Conservation (phyloP, 2,329 filamentous ascomycete species). For the Madurella fahalii region DNA sequence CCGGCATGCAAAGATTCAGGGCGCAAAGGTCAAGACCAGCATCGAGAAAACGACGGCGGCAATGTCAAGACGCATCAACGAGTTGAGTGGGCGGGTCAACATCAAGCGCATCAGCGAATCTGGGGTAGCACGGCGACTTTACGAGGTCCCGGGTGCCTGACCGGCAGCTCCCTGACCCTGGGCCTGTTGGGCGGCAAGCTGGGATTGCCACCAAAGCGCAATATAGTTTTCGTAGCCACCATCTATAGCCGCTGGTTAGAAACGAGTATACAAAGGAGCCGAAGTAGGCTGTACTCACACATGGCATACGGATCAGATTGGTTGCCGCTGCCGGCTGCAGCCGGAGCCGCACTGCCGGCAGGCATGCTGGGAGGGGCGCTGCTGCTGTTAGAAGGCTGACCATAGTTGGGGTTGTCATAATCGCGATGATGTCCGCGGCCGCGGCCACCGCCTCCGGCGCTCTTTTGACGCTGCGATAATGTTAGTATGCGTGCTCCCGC, state of each 20-base stretch:
- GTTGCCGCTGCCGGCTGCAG: slow-evolving; percentile 39
- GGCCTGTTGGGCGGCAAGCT: slow-evolving; percentile 34
- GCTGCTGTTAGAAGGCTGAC: slow-evolving; percentile 42
- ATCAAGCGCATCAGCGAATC: slow-evolving; percentile 25
- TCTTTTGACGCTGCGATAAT: slow-evolving; percentile 47
- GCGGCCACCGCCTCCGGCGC: slow-evolving; percentile 43
- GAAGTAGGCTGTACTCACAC: slow-evolving; percentile 48
- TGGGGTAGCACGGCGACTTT: slow-evolving; percentile 21
- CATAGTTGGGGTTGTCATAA: slow-evolving; percentile 51
- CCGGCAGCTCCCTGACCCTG: slow-evolving; percentile 22
- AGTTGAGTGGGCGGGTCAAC: slow-evolving; percentile 23
- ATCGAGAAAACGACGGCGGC: slow-evolving; percentile 9
- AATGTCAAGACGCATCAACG: slow-evolving; percentile 24
- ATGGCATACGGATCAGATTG: slow-evolving; percentile 68
- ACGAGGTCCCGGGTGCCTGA: slow-evolving; percentile 26
- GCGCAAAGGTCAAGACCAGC: slow-evolving; percentile 20
- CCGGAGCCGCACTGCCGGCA: slow-evolving; percentile 32
- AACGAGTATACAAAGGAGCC: background rate
- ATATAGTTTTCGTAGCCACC: slow-evolving; percentile 80
- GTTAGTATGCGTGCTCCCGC: slow-evolving; percentile 5
- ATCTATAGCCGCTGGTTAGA: slow-evolving; percentile 45
- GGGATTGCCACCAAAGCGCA: slow-evolving; percentile 74
- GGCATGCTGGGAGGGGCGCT: slow-evolving; percentile 40
- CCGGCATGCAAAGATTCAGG: slow-evolving; percentile 15
- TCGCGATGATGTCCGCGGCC: slow-evolving; percentile 47